Conservation (phyloP, 306 rosid genomes). For the Sophora flavescens region DNA sequence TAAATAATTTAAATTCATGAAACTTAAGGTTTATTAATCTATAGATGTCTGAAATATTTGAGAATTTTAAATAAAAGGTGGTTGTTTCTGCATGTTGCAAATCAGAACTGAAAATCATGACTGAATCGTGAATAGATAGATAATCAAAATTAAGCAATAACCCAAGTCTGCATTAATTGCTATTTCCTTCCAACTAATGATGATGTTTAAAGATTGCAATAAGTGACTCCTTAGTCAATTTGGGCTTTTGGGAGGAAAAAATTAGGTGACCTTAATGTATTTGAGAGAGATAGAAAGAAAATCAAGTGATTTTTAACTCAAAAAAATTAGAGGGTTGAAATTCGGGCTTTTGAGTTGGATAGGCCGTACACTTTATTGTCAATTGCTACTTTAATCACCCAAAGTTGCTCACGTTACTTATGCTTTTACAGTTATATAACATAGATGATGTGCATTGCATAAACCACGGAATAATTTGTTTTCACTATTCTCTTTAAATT, state of each 20-base stretch:
- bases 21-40: no score
- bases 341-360: slow-evolving; percentile 29
- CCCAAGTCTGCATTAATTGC: slow-evolving; percentile 5
- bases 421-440: slow-evolving; percentile 23
- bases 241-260: no score
- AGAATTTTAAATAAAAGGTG: neutral
- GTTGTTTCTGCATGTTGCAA: neutral
- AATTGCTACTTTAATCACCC: neutral
- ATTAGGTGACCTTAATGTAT: no score
- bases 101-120: slow-evolving; percentile 24
- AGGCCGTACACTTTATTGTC: neutral
- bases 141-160: neutral
- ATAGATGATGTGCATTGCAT: neutral
- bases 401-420: neutral
- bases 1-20: no score
- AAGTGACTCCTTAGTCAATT: neutral
- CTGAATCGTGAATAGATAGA: neutral
- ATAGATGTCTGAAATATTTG: no score
- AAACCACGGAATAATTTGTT: neutral
- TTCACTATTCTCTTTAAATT: neutral
- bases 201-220: slow-evolving; percentile 38
- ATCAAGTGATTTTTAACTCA: no score
- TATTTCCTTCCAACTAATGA: slow-evolving; percentile 24
- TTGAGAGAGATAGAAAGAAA: no score
- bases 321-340: no score